Evolutionary conservation across 306 rosid species (phyloP).

Genomic region (Lithocarpus polystachyus): DNA sequence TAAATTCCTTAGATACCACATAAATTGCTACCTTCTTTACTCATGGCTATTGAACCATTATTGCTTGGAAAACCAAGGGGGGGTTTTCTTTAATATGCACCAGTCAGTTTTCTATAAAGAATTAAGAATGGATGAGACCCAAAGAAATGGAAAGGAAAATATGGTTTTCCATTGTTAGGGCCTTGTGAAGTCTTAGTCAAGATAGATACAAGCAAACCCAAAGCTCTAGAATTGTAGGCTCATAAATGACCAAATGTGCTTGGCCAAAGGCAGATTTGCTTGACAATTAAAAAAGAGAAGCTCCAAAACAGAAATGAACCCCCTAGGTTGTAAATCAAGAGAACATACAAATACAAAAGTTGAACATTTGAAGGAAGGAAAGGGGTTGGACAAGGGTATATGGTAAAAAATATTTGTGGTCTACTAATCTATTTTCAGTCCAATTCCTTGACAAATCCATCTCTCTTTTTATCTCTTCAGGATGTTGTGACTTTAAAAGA

Average conservation of each 20-base stretch:
- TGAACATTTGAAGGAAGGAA: neutral
- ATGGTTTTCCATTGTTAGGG: constrained; percentile 1
- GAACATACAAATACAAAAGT: constrained; percentile 16
- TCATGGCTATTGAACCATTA: too few relatives aligned
- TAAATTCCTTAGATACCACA: too few relatives aligned
- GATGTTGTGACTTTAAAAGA: constrained; percentile 26
- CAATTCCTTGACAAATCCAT: constrained; percentile 19
- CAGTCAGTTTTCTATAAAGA: neutral
- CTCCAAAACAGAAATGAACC: constrained; percentile 29
- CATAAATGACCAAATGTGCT: constrained; percentile 23
- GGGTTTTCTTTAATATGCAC: too few relatives aligned
- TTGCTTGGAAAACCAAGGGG: too few relatives aligned
- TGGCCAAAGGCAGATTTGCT: constrained; percentile 15
- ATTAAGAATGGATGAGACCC: neutral
- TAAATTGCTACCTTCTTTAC: too few relatives aligned
- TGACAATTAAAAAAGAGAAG: neutral
- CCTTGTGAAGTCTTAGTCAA: neutral
- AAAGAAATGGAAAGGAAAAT: neutral
- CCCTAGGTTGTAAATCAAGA: constrained; percentile 22
- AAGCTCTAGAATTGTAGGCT: constrained; percentile 9
- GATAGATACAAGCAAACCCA: neutral
- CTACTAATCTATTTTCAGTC: neutral
- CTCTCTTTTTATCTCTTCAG: constrained; percentile 12
- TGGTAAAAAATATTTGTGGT: neutral
- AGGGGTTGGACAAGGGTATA: constrained; percentile 6